These are phyloP conservation scores for Neofusicoccum parvum DNA, from an alignment of 2,329 filamentous ascomycete species.

Conservation along the genomic window DNA sequence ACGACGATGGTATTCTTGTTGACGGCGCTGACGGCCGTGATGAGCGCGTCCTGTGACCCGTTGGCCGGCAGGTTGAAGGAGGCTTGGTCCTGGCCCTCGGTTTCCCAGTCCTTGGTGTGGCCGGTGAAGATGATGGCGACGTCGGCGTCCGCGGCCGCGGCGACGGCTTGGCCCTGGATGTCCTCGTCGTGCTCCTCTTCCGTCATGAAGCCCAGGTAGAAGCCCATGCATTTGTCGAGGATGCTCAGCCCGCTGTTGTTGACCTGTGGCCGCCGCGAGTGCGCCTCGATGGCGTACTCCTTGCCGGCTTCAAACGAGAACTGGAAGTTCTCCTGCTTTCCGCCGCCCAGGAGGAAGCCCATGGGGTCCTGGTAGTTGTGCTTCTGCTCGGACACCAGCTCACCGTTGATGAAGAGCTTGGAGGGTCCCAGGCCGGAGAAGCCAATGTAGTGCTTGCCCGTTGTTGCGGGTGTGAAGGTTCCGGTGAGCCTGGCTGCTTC, in stretches of 20 bases:
- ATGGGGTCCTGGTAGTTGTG: slow-evolving; percentile 68
- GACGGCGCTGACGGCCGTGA: slow-evolving; percentile 63
- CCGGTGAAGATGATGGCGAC: slow-evolving; percentile 79
- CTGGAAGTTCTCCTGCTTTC: slow-evolving; percentile 50
- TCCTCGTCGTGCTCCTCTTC: slow-evolving; percentile 67
- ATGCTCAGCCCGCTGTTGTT: slow-evolving; percentile 69
- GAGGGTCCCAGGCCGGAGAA: slow-evolving; percentile 70
- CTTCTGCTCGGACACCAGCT: slow-evolving; percentile 56
- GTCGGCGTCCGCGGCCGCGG: slow-evolving; percentile 68
- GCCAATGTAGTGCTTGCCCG: slow-evolving; percentile 66
- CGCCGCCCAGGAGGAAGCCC: slow-evolving; percentile 31
- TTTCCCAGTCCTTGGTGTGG: slow-evolving; percentile 76
- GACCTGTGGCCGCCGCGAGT: slow-evolving; percentile 62
- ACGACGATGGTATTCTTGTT: slow-evolving; percentile 72
- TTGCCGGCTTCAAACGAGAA: slow-evolving; percentile 66
- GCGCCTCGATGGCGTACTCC: slow-evolving; percentile 62
- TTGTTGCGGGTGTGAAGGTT: slow-evolving; percentile 53
- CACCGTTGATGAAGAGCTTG: slow-evolving; percentile 61
- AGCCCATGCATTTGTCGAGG: slow-evolving; percentile 64
- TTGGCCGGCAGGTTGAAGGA: slow-evolving; percentile 60
- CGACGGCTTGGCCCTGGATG: slow-evolving; percentile 59
- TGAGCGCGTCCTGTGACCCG: slow-evolving; percentile 64
- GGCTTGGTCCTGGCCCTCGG: slow-evolving; percentile 67
- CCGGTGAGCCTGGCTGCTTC: slow-evolving; percentile 29
- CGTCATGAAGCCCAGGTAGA: slow-evolving; percentile 64